Evolutionary conservation across 805 yeast species (phyloP), one percentile per base, ranked within the genome.

Genomic region (Tanozyma kutaoensis): DNA sequence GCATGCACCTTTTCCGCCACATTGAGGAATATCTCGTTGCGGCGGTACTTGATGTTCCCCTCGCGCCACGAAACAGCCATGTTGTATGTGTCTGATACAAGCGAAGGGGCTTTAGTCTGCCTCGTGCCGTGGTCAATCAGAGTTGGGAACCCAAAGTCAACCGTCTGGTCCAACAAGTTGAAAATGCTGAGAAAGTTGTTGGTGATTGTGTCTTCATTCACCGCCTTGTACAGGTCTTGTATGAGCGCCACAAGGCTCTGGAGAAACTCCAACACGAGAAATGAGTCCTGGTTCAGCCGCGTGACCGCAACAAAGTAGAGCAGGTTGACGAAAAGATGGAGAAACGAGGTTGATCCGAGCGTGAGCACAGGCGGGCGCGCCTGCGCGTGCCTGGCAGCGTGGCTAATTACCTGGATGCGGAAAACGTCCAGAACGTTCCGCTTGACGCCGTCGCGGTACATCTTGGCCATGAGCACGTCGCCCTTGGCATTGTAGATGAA

Each of bases 251-350:
- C 67, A 14, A 88, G 55, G 32, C 68, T 66, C 17, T 15, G 7
- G 17, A 5, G 5, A 7, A 15, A 15, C 55, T 88, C 96, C 44
- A 85, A 69, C 1, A 86, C 69, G 3, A 72, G 49, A 1, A 85
- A 70, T 19, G 86, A 85, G 46, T 88, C 95, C 20, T 76, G 81
- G 45, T 88, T 91, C 23, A 84, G 76, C 35, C 96, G 66, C 1
- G 93, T 72, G n/a, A 86, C 85, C 0, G 86, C 93, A 8, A 86
- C 93, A 7, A 84, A 41, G 78, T 93, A 91, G 11, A 88, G 40
- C 27, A 64, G 57, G 10, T 62, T 62, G 16, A 66, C 58, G 36
- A 69, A 70, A 25, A 81, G 74, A 43, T 84, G 86, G 28, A 84
- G 64, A 45, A 88, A 91, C 0, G 95, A 77, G 0, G 97, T 91